These are phyloP conservation scores for Aurantiochytrium sp. DNA, from an alignment of 108 stramenopile genomes.

Conservation along the genomic window DNA sequence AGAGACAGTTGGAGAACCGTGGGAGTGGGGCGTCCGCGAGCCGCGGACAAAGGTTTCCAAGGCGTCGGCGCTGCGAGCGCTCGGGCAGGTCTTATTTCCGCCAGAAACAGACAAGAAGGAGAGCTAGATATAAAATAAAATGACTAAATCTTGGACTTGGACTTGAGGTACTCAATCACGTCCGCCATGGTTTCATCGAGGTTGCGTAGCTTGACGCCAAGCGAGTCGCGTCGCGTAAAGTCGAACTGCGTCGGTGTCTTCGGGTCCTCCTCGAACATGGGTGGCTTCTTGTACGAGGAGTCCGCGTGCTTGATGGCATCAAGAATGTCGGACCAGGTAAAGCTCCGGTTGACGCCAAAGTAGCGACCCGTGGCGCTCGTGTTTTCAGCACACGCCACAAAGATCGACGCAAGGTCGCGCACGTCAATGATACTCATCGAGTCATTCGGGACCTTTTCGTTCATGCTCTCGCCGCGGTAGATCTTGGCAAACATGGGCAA, in stretches of 20 bases:
- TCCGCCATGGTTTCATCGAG: not conserved
- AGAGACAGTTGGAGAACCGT: not conserved
- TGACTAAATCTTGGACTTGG: not conserved
- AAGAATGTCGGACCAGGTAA: not conserved
- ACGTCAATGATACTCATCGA: constrained; percentile 18
- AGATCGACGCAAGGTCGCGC: constrained; percentile 5
- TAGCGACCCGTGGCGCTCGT: not conserved
- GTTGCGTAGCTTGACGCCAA: not conserved
- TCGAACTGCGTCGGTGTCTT: constrained; percentile 18
- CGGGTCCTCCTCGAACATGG: not conserved
- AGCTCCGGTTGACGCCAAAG: constrained; percentile 10
- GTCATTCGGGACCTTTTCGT: constrained; percentile 10
- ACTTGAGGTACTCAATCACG: not conserved
- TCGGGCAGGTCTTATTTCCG: not conserved
- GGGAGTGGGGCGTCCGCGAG: not conserved
- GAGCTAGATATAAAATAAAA: too few species aligned
- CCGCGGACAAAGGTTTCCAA: not conserved
- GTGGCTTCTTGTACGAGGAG: not conserved
- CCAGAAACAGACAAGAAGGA: too few species aligned
- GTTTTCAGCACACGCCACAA: not conserved
- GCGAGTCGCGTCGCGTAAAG: not conserved
- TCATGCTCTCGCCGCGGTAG: not conserved
- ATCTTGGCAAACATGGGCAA: constrained; percentile 9
- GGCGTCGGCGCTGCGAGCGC: not conserved
- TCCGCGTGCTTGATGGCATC: not conserved